Evolutionary conservation across 768 basidiomycete species (phyloP).

Genomic region (Suillus clintonianus): DNA sequence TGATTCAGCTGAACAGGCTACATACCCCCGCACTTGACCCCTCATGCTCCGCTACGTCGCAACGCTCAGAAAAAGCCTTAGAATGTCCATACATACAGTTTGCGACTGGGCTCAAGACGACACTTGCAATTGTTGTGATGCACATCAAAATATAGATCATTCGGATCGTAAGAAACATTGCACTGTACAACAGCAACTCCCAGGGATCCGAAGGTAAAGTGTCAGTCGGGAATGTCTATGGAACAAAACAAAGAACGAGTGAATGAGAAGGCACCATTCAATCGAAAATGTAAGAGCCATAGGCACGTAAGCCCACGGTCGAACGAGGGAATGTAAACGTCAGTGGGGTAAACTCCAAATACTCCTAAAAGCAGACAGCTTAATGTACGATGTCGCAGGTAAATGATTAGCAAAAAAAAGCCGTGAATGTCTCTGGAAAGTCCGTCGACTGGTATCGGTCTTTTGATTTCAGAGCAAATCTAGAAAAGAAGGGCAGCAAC

Average conservation of each 20-base stretch:
- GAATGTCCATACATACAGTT: background rate
- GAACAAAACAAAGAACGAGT: conserved; percentile 2
- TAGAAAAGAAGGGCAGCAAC: conserved; percentile 42
- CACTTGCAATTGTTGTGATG: background rate
- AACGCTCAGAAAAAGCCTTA: background rate
- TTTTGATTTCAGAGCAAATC: conserved; percentile 13
- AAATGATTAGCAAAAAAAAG: conserved; percentile 9
- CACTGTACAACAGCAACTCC: conserved; percentile 17
- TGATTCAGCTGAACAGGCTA: background rate
- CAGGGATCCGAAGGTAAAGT: conserved; percentile 15
- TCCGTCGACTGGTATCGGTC: conserved; percentile 20
- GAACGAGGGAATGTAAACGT: conserved; percentile 2
- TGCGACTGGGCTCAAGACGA: background rate
- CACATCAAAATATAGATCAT: conserved; percentile 2
- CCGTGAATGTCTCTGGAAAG: conserved; percentile 14
- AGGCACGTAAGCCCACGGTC: background rate
- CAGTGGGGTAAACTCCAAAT: background rate
- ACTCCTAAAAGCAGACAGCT: conserved; percentile 5
- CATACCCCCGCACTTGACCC: background rate
- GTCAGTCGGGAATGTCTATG: background rate
- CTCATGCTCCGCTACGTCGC: background rate
- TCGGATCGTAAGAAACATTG: conserved; percentile 18
- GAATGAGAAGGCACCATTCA: background rate
- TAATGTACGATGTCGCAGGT: conserved; percentile 18
- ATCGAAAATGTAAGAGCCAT: conserved; percentile 5